Evolutionary conservation across 2,329 filamentous ascomycete species (phyloP).

Genomic region (Fusarium fujikuroi): DNA sequence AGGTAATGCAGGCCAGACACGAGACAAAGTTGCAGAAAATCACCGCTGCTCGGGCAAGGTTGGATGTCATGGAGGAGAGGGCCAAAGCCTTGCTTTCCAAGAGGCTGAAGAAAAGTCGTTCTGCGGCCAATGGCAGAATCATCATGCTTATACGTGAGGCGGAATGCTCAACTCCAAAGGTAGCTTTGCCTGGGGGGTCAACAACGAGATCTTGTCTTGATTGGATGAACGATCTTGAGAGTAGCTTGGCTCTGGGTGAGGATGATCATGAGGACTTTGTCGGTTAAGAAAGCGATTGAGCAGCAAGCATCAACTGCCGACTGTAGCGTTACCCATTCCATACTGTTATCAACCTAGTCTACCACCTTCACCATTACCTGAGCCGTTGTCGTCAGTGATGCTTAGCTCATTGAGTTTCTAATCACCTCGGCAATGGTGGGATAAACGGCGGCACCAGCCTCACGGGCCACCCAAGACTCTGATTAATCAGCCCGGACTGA

Average conservation of each 20-base stretch:
- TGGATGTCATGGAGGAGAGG: not conserved
- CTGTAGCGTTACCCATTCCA: rapidly evolving
- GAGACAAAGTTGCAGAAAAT: not conserved
- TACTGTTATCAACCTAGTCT: rapidly evolving
- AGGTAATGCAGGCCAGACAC: rapidly evolving
- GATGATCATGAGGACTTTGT: not conserved
- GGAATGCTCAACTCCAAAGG: not conserved
- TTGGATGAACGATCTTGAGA: not conserved
- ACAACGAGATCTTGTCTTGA: not conserved
- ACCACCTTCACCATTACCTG: rapidly evolving
- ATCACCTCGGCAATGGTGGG: not conserved
- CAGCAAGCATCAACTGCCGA: rapidly evolving
- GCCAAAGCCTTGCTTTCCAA: rapidly evolving
- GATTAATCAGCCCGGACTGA: not conserved
- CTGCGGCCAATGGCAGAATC: not conserved
- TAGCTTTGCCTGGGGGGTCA: rapidly evolving
- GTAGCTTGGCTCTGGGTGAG: not conserved
- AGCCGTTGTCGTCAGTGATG: rapidly evolving
- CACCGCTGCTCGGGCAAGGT: not conserved
- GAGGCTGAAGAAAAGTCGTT: not conserved
- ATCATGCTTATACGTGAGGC: not conserved
- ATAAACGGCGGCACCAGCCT: rapidly evolving
- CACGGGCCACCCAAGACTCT: not conserved
- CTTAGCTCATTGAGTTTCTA: rapidly evolving
- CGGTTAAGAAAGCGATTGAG: rapidly evolving